A percentile compares a stretch with the other conserved stretches of the same genome.
Evolutionary conservation across 495 filamentous ascomycete species (phyloP).

Genomic region (Hypoxylon trugodes): DNA sequence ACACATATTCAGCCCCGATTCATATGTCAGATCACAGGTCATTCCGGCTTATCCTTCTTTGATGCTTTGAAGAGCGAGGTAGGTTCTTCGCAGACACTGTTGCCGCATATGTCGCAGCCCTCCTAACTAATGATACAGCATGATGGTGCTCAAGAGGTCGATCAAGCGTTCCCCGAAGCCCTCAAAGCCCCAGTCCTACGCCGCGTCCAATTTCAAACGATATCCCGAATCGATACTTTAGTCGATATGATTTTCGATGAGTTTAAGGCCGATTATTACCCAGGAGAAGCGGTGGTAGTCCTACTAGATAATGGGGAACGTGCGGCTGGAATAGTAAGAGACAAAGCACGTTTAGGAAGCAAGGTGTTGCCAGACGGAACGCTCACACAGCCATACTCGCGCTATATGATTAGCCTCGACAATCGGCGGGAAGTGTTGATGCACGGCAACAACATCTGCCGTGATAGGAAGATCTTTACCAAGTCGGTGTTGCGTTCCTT

Average conservation of each 20-base stretch:
- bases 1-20: conserved; percentile 72
- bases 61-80: conserved; percentile 95
- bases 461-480: conserved; percentile 92
- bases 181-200: conserved; percentile 90
- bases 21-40: conserved; percentile 93
- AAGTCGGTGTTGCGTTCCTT: conserved; percentile 94
- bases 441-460: conserved; percentile 81
- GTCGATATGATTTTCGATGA: conserved; percentile 74
- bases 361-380: conserved; percentile 69
- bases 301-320: conserved; percentile 74
- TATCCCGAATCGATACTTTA: conserved; percentile 89
- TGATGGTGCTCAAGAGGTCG: conserved; percentile 86
- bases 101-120: not conserved
- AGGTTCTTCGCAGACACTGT: conserved; percentile 45
- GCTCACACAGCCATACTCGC: conserved; percentile 71
- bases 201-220: conserved; percentile 88
- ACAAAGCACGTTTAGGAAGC: conserved; percentile 80
- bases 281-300: conserved; percentile 85
- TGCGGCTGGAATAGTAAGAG: conserved; percentile 78
- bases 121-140: conserved; percentile 61
- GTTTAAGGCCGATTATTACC: conserved; percentile 93
- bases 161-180: conserved; percentile 88
- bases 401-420: conserved; percentile 81
- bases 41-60: conserved; percentile 92
- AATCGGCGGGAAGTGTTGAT: conserved; percentile 78